phyloP scores from a whole-genome alignment of 352 stramenopile species.

The Paralagenidium karlingii region DNA sequence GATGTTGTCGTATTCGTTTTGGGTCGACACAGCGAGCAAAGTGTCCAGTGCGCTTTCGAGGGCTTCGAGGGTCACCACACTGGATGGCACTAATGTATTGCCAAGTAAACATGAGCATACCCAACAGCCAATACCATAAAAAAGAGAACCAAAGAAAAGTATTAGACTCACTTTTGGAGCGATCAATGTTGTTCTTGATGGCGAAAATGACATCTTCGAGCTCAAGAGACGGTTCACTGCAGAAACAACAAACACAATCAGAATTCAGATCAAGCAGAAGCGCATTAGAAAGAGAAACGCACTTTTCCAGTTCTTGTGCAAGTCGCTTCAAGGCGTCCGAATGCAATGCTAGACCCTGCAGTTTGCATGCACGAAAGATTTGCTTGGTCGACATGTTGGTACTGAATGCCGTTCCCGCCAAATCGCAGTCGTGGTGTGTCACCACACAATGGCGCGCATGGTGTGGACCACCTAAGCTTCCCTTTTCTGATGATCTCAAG shows the following conservation, averaged over 20 bases:
- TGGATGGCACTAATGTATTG: constrained; percentile 45
- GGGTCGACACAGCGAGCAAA: constrained; percentile 56
- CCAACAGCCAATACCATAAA: neutral
- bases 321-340: constrained; percentile 51
- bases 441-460: no score
- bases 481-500: no score
- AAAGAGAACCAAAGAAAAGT: constrained; percentile 1
- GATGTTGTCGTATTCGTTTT: constrained; percentile 75
- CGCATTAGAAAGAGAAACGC: constrained; percentile 2
- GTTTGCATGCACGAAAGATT: constrained; percentile 73
- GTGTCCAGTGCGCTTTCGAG: constrained; percentile 75
- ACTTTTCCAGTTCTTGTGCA: constrained; percentile 55
- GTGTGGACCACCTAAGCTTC: no score
- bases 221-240: constrained; percentile 54
- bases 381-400: constrained; percentile 48
- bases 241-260: neutral
- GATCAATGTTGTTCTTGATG: constrained; percentile 84
- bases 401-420: no score
- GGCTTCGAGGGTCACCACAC: constrained; percentile 69
- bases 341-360: constrained; percentile 71
- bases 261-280: constrained; percentile 2
- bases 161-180: constrained; percentile 63
- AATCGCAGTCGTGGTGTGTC: no score
- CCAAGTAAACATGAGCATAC: neutral
- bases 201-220: constrained; percentile 77